Evolutionary conservation across 176 grass and related monocot species (phyloP).

Genomic region (Elaeis guineensis): DNA sequence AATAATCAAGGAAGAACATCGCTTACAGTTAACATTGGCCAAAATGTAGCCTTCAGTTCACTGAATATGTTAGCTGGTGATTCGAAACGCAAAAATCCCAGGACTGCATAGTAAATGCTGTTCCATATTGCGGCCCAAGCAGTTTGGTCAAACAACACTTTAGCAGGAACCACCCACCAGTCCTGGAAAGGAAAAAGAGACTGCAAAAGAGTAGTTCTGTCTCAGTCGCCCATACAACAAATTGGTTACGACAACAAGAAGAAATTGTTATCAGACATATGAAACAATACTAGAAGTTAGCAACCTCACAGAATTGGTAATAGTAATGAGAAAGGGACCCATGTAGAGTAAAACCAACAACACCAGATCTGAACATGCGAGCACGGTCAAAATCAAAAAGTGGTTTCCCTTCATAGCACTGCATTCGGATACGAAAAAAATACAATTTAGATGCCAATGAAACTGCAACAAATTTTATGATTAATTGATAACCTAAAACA

Average conservation of each 20-base stretch:
- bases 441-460: background rate
- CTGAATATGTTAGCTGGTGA: constrained; percentile 60
- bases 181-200: constrained; percentile 81
- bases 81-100: constrained; percentile 76
- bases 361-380: constrained; percentile 79
- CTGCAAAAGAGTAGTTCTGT: constrained; percentile 21
- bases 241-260: background rate
- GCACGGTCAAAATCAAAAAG: constrained; percentile 88
- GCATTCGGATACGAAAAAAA: constrained; percentile 10
- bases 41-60: constrained; percentile 84
- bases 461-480: background rate
- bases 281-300: background rate
- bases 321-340: constrained; percentile 97
- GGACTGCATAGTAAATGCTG: constrained; percentile 74
- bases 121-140: constrained; percentile 90
- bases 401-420: constrained; percentile 88
- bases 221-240: background rate
- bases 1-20: constrained; percentile 7
- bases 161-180: constrained; percentile 92
- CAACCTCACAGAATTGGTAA: constrained; percentile 87
- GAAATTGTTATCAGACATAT: background rate
- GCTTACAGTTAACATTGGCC: constrained; percentile 92
- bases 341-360: constrained; percentile 87
- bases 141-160: constrained; percentile 86
- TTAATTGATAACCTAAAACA: background rate